Evolutionary conservation across 148 eudicot species (phyloP), one percentile per base, ranked within the genome.

Genomic region (Euryodendron excelsum): DNA sequence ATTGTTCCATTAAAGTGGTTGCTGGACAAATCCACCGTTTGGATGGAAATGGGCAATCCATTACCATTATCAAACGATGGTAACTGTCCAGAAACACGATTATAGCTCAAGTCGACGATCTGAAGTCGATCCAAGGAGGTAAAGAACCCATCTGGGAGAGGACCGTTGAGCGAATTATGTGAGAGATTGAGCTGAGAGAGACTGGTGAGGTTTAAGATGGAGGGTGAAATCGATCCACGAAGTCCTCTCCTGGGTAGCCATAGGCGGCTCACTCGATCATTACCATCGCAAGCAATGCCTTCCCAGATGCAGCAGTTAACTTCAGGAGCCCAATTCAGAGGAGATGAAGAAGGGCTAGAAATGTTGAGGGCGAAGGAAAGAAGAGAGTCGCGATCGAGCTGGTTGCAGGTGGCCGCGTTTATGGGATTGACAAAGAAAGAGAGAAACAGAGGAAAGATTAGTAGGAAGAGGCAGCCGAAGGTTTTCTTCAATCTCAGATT

Each of bases 281-380:
- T 44, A 1, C 1, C 71, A 82, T 87, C 92, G 50, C 98, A 94
- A 39, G 41, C 72, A 30, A 94, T 70, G 0, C 98, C 98, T 55
- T 91, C 90, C 98, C 98, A 94, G 30, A 53, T 58, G 80, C 97
- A 92, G 85, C 98, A 94, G 70, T 91, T 90, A 5, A 66, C 25
- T 0, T 61, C 69, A 81, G 84, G 33, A 30, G 82, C 74, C 98
- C 98, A 94, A 48, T 89, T 86, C 34, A 90, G 79, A 11, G 87
- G 85, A 3, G 82, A 12, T 17, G 78, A 34, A 11, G 86, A 30
- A 68, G 71, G n/a, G n/a, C n/a, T 69, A 18, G 86, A 74, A 56
- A 91, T 11, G 14, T 56, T 69, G 23, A 6, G 70, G n/a, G 86
- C 84, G 73, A 94, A 88, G 27, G 83, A 73, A 2, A 88, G 68